Evolutionary conservation across 306 rosid species (phyloP).

Genomic region (Spatholobus suberectus): DNA sequence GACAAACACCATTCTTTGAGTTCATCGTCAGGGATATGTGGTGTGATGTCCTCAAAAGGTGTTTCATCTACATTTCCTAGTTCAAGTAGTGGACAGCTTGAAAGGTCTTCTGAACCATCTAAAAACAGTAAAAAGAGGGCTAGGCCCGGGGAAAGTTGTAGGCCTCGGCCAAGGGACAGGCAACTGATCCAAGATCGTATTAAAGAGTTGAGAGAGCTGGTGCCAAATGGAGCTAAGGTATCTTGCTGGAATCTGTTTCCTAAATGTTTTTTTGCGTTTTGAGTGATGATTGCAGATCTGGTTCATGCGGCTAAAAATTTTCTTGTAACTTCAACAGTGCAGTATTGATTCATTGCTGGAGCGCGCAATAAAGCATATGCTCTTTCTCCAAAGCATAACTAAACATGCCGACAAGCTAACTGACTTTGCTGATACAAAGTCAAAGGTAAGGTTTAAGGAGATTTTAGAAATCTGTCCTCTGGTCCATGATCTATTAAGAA

Average conservation of each 20-base stretch:
- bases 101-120: constrained; percentile 74
- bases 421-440: constrained; percentile 65
- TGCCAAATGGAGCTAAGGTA: constrained; percentile 96
- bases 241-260: constrained; percentile 8
- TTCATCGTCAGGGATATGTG: constrained; percentile 75
- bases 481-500: constrained; percentile 25
- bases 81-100: constrained; percentile 75
- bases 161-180: constrained; percentile 99
- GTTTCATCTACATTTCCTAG: constrained; percentile 79
- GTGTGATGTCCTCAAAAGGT: constrained; percentile 72
- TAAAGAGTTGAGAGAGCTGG: constrained; percentile 92
- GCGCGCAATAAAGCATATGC: constrained; percentile 91
- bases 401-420: constrained; percentile 93
- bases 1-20: constrained; percentile 70
- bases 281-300: constrained; percentile 30
- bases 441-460: constrained; percentile 48
- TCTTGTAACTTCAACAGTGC: constrained; percentile 66
- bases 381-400: constrained; percentile 87
- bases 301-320: constrained; percentile 48
- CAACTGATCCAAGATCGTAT: constrained; percentile 99
- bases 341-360: constrained; percentile 98
- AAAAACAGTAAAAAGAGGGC: constrained; percentile 91
- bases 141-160: constrained; percentile 86
- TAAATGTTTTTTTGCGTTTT: not conserved
- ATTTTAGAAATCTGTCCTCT: not conserved